Conservation (phyloP, 352 stramenopile genomes). For the Pythium graminicola region DNA sequence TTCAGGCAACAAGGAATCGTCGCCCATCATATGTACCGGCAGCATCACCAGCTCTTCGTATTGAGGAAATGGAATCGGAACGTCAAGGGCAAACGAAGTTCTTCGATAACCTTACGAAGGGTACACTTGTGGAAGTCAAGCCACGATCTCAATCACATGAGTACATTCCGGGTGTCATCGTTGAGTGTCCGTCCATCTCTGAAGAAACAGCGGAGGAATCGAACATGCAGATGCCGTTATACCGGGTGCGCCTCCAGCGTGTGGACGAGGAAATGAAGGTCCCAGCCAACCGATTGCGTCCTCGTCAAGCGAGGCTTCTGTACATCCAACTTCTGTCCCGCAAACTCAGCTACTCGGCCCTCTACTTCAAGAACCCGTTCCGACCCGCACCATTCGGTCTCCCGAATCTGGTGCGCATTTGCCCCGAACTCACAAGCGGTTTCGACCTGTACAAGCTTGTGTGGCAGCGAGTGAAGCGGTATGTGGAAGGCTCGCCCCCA, state of each 20-base stretch:
- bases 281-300: slow-evolving; percentile 51
- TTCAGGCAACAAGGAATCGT: slow-evolving; percentile 65
- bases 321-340: slow-evolving; percentile 78
- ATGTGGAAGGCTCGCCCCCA: slow-evolving; percentile 38
- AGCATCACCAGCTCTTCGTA: slow-evolving; percentile 20
- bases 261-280: slow-evolving; percentile 74
- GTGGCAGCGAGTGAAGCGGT: slow-evolving; percentile 78
- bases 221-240: slow-evolving; percentile 21
- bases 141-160: slow-evolving; percentile 64
- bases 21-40: slow-evolving; percentile 62
- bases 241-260: slow-evolving; percentile 57
- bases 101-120: slow-evolving; percentile 51
- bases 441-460: slow-evolving; percentile 77
- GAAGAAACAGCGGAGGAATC: slow-evolving; percentile 37
- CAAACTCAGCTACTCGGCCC: slow-evolving; percentile 81
- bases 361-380: slow-evolving; percentile 89
- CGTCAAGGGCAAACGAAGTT: slow-evolving; percentile 27
- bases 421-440: slow-evolving; percentile 74
- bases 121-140: slow-evolving; percentile 64
- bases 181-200: slow-evolving; percentile 33
- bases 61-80: slow-evolving; percentile 23
- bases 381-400: slow-evolving; percentile 76
- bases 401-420: slow-evolving; percentile 83
- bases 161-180: slow-evolving; percentile 56
- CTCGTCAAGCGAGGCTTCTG: slow-evolving; percentile 60